Percentiles rank a stretch among this genome's conserved stretches.
These are phyloP conservation scores for Pseudonectria buxi DNA, from an alignment of 2,329 filamentous ascomycete genomes.

Conservation along the genomic window DNA sequence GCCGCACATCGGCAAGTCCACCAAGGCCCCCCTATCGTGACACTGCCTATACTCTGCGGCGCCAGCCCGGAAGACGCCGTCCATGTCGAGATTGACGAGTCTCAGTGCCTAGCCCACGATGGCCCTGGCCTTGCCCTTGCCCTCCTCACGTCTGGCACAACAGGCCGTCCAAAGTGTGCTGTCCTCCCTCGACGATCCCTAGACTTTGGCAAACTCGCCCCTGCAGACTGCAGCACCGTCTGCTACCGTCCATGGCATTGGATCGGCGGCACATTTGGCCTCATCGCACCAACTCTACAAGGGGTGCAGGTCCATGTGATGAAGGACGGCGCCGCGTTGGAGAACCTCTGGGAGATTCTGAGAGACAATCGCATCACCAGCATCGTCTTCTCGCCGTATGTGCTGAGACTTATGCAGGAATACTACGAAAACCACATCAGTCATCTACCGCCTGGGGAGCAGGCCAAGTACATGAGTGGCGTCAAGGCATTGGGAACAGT, in stretches of 20 bases:
- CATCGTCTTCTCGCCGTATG: constrained; percentile 6
- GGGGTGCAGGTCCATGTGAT: constrained; percentile 10
- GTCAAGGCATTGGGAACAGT: background rate
- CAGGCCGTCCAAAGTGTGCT: constrained; percentile 70
- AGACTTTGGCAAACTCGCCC: background rate
- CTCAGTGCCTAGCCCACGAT: too few species aligned
- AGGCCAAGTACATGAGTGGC: background rate
- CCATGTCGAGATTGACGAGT: too few species aligned
- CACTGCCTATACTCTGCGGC: too few species aligned
- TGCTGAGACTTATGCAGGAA: constrained; percentile 12
- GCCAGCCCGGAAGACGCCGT: too few species aligned
- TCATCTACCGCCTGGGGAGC: constrained; percentile 1
- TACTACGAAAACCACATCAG: constrained; percentile 1
- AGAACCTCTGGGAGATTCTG: constrained; percentile 7
- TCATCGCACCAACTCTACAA: constrained; percentile 7
- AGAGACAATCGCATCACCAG: constrained; percentile 6
- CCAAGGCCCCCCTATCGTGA: too few species aligned
- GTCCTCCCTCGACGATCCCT: constrained; percentile 39
- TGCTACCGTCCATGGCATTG: constrained; percentile 14
- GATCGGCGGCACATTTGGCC: constrained; percentile 9
- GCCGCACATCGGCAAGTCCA: too few species aligned
- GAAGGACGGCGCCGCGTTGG: constrained; percentile 4
- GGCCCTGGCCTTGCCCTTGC: constrained; percentile 14
- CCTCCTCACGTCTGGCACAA: constrained; percentile 61
- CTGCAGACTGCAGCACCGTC: constrained; percentile 4